phyloP scores from a whole-genome alignment of 352 stramenopile genomes.

The Phytopythium aichiense region DNA sequence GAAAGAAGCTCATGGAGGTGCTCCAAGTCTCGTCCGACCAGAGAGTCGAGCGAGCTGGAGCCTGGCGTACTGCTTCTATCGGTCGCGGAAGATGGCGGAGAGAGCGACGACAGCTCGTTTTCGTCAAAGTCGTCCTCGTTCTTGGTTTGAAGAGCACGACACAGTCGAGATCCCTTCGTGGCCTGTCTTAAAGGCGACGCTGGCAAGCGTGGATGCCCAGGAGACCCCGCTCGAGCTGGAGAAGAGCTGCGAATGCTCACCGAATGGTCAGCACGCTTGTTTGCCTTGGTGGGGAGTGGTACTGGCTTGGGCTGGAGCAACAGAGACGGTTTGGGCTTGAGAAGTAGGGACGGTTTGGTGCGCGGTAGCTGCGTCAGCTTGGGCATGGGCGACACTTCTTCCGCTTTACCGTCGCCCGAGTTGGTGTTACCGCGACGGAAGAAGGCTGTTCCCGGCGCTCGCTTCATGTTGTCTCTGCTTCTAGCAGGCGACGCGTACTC shows the following conservation, averaged over 20 bases:
- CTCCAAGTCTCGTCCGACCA: constrained; percentile 42
- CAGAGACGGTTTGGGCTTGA: constrained; percentile 21
- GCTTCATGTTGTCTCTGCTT: constrained; percentile 7
- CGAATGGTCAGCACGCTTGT: not conserved
- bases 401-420: not conserved
- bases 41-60: constrained; percentile 39
- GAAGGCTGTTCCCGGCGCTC: constrained; percentile 2
- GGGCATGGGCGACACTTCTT: constrained; percentile 37
- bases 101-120: constrained; percentile 18
- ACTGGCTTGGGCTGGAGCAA: not conserved
- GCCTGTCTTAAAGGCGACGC: not conserved
- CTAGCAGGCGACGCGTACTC: not conserved
- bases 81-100: constrained; percentile 15
- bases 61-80: constrained; percentile 16
- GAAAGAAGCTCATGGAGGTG: constrained; percentile 39
- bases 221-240: constrained; percentile 2
- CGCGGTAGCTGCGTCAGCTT: constrained; percentile 36
- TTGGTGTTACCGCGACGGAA: not conserved
- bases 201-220: constrained; percentile 5
- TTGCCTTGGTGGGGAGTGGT: not conserved
- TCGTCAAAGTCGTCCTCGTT: not conserved
- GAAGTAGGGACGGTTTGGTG: constrained; percentile 35
- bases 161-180: not conserved
- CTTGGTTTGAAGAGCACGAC: not conserved
- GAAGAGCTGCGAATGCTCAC: not conserved